A percentile compares a stretch with the other conserved stretches of the same genome.
Conservation (phyloP, 192 early-diverging fungal species). For the Backusella sp. region DNA sequence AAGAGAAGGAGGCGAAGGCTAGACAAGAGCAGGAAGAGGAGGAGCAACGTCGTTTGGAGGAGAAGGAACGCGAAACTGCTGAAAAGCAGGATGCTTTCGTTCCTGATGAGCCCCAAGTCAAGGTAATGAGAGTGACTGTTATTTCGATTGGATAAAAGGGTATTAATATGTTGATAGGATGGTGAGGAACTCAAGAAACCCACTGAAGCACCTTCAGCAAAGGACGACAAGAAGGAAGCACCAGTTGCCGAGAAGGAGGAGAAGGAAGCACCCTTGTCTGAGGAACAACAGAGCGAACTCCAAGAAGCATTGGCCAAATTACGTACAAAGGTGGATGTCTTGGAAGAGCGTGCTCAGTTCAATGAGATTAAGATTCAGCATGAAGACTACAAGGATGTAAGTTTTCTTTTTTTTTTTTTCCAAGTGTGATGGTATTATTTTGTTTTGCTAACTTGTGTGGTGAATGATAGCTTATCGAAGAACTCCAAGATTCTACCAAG, state of each 20-base stretch:
- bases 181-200: background rate
- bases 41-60: slow-evolving; percentile 8
- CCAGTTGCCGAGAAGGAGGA: slow-evolving; percentile 1
- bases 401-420: background rate
- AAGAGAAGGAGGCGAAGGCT: slow-evolving; percentile 65
- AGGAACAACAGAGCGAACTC: slow-evolving; percentile 56
- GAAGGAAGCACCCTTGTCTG: slow-evolving; percentile 40
- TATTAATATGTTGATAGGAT: background rate
- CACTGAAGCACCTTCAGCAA: background rate
- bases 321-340: slow-evolving; percentile 53
- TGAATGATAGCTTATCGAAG: slow-evolving; percentile 46
- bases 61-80: slow-evolving; percentile 7
- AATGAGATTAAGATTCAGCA: slow-evolving; percentile 61
- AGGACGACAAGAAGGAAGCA: background rate
- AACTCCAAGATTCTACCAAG: slow-evolving; percentile 51
- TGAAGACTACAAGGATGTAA: slow-evolving; percentile 64
- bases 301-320: slow-evolving; percentile 58
- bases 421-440: too few species aligned
- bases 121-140: background rate
- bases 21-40: slow-evolving; percentile 44
- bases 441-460: background rate
- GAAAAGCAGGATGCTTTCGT: slow-evolving; percentile 22
- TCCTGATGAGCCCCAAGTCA: slow-evolving; percentile 9
- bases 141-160: too few species aligned
- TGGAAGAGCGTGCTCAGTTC: slow-evolving; percentile 61